phyloP scores from a whole-genome alignment of 2,329 filamentous ascomycete species.

The Bipolaris sorokiniana region DNA sequence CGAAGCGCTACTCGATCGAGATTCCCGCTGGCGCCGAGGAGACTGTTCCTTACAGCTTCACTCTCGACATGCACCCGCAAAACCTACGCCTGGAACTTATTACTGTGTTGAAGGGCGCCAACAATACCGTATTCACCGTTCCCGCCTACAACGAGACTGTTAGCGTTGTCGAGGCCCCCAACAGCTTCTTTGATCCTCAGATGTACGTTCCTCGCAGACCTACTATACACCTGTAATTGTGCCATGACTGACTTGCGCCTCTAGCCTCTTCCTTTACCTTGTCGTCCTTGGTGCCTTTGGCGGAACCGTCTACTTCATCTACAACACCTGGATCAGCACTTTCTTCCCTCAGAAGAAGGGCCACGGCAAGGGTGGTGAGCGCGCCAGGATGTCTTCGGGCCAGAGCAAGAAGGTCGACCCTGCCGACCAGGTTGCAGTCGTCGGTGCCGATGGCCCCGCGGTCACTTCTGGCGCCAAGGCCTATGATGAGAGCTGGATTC shows the following conservation, averaged over 20 bases:
- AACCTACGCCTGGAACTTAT: conserved; percentile 80
- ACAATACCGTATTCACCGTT: conserved; percentile 75
- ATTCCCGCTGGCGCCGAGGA: conserved; percentile 78
- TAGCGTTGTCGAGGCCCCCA: conserved; percentile 85
- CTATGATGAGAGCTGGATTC: conserved; percentile 95
- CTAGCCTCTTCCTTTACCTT: conserved; percentile 95
- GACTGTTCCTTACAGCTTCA: conserved; percentile 81
- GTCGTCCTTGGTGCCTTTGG: conserved; percentile 80
- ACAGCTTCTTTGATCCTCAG: conserved; percentile 91
- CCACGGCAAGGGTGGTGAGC: conserved; percentile 68
- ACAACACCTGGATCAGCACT: conserved; percentile 95
- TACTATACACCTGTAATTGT: neutral
- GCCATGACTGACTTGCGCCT: conserved; percentile 19
- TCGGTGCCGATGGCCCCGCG: conserved; percentile 73
- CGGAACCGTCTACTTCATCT: conserved; percentile 91
- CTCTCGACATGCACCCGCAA: conserved; percentile 90
- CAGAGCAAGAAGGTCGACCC: conserved; percentile 72
- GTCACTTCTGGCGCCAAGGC: conserved; percentile 72
- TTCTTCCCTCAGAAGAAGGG: conserved; percentile 86
- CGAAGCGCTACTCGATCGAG: conserved; percentile 72
- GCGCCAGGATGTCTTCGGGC: conserved; percentile 64
- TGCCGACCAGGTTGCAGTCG: conserved; percentile 63
- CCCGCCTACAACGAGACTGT: conserved; percentile 82
- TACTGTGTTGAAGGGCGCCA: conserved; percentile 72
- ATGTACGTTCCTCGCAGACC: conserved; percentile 67